These are phyloP conservation scores for Testicularia cyperi DNA, from an alignment of 1,284 basidiomycete species.

Conservation along the genomic window DNA sequence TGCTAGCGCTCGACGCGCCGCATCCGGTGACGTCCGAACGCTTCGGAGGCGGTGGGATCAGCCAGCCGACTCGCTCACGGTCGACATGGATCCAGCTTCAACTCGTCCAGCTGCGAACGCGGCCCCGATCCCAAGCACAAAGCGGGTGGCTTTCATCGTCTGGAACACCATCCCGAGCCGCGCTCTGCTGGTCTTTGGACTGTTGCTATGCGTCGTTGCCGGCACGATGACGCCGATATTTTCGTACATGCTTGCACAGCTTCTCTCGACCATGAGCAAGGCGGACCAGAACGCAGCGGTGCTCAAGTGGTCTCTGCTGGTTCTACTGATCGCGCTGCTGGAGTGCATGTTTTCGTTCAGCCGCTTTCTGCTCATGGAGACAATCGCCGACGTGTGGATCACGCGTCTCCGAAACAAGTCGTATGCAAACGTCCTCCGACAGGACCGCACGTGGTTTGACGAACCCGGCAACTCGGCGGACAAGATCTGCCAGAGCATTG, in stretches of 20 bases:
- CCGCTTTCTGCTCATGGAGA: slow-evolving; percentile 64
- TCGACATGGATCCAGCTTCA: too few species aligned
- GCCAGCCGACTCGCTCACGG: neutral
- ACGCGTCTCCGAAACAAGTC: slow-evolving; percentile 68
- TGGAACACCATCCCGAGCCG: slow-evolving; percentile 78
- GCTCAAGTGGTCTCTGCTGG: slow-evolving; percentile 46
- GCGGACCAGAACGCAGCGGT: slow-evolving; percentile 67
- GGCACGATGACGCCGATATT: slow-evolving; percentile 87
- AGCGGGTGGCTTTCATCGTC: slow-evolving; percentile 61
- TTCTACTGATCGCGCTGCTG: slow-evolving; percentile 71
- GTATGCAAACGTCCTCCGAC: slow-evolving; percentile 70
- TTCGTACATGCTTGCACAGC: slow-evolving; percentile 79
- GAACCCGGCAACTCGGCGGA: slow-evolving; percentile 66
- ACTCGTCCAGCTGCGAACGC: too few species aligned
- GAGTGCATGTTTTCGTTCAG: slow-evolving; percentile 79
- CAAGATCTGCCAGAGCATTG: slow-evolving; percentile 74
- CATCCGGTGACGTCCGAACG: neutral
- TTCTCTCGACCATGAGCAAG: slow-evolving; percentile 68
- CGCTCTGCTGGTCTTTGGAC: slow-evolving; percentile 69
- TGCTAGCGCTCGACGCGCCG: slow-evolving; percentile 20
- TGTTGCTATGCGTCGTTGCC: slow-evolving; percentile 65
- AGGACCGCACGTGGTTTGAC: slow-evolving; percentile 93
- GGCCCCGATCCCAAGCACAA: too few species aligned
- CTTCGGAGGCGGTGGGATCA: slow-evolving; percentile 12
- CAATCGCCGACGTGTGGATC: slow-evolving; percentile 75